Base-by-base conservation (phyloP, 306 rosid species). In the Alnus rubra region DNA sequence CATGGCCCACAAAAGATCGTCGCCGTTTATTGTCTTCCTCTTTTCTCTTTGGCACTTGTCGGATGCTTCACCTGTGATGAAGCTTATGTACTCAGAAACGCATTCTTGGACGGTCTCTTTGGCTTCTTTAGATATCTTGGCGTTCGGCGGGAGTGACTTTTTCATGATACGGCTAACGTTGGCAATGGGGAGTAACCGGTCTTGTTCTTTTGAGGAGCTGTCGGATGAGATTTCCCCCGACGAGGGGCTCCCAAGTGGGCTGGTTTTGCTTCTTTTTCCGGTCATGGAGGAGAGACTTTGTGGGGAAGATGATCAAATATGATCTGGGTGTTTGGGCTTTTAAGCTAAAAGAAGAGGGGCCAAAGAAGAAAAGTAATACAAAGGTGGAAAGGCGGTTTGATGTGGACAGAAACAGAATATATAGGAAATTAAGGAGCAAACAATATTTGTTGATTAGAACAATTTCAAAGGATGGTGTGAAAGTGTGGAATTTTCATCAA, bases 1-100 rank as follows among this genome's bases (percentile, higher is more conserved):
- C 98, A 93, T 91, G 42, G 98, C 97, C 98, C 98, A 93, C 8
- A 93, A 84, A 74, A 93, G 92, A 76, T 93, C 98, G 45, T 93
- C 98, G 5, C 98, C 98, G 50, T 93, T 91, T 70, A 91, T 89
- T 2, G 98, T 93, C 84, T 93, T 93, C 79, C 98, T 87, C 84
- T 93, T 93, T 44, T 93, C 98, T 45, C 92, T 74, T 12, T 87
- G 97, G 65, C 98, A 93, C 89, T 91, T 93, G 62, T 93, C 93
- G 2, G 97, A 93, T n/a, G 98, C 98, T 64, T 93, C 98, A 2
- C 98, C 93, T 0, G 98, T 91, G 69, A 93, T 88, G 93, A 93
- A 93, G 83, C 98, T 93, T 35, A 93, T 91, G 91, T 91, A 93
- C 88, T 93, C 97, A 30, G 98, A 93, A 0, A 91, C 98, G 53